Base-by-base conservation (phyloP, 306 rosid species). In the Cucurbita maxima region DNA sequence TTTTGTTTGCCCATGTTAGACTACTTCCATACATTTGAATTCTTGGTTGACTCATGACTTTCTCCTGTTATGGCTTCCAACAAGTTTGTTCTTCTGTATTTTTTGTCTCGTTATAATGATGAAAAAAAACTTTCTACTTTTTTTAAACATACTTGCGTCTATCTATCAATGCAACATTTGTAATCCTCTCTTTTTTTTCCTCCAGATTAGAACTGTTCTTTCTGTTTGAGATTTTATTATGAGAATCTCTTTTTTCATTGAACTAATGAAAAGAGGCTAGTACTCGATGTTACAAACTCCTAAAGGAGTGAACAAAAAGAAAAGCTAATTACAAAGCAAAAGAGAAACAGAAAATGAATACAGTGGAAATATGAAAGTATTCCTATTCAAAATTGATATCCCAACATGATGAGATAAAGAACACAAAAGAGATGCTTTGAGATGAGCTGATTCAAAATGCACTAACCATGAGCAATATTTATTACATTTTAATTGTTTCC, bases 1-100 rank as follows among this genome's bases (percentile, higher is more conserved):
- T 74, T 77, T 74, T 47, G 73, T 48, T 44, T 57, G 56, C 59
- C 43, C 59, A 55, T 74, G 77, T 59, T 48, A 19, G 68, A 22
- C 68, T 59, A 12, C 52, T 58, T 59, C 18, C 30, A 44, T 58
- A 15, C 43, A 25, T 58, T 72, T 55, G 53, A 54, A 38, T 73
- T 41, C 53, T 55, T 40, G 13, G 40, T 20, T 67, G 56, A 19
- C 18, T 2, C 40, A 45, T 45, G 41, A 41, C 1, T 10, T 67
- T 69, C 38, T 48, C 6, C 37, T 69, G 41, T 48, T 48, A 47
- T 69, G 14, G 41, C 43, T 25, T 69, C 57, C 8, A 68, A 22
- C 56, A 15, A 47, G 73, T 48, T 68, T 30, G 53, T 68, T 68
- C 43, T 47, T 68, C 10, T 68, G 41, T 25, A 41, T 37, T 45